These are phyloP conservation scores for Plasmodium billcollinsi DNA, from an alignment of 169 alveolate species.

Conservation along the genomic window DNA sequence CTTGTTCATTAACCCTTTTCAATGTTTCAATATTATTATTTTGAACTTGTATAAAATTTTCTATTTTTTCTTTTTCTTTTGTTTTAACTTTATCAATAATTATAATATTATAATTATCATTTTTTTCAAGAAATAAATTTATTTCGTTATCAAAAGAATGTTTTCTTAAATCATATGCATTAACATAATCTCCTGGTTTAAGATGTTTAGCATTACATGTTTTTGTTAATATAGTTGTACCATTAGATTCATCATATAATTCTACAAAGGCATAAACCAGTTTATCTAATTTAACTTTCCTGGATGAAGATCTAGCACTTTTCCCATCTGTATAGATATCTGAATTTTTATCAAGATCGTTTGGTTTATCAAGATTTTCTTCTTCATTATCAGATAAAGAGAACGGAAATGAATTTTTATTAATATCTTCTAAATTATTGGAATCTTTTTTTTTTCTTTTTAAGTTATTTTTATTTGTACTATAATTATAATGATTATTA, in stretches of 20 bases:
- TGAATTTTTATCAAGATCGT: neutral
- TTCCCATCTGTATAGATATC: slow-evolving; percentile 19
- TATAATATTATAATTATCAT: slow-evolving; percentile 60
- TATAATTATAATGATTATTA: neutral
- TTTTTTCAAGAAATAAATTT: slow-evolving; percentile 33
- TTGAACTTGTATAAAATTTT: slow-evolving; percentile 38
- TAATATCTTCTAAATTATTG: neutral
- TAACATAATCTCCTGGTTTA: slow-evolving; percentile 75
- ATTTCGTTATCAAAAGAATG: slow-evolving; percentile 59
- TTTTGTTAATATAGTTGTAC: slow-evolving; percentile 53
- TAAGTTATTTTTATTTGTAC: slow-evolving; percentile 20
- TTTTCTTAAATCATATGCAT: slow-evolving; percentile 71
- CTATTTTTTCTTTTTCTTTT: slow-evolving; percentile 54
- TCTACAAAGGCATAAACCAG: slow-evolving; percentile 69
- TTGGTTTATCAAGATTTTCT: neutral
- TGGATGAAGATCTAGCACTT: slow-evolving; percentile 60
- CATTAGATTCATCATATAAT: slow-evolving; percentile 66
- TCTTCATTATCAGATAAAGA: neutral
- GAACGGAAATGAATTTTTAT: neutral
- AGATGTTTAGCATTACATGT: slow-evolving; percentile 71
- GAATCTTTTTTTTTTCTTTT: slow-evolving; percentile 39
- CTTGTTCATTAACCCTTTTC: slow-evolving; percentile 47
- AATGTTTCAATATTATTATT: slow-evolving; percentile 69
- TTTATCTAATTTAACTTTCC: slow-evolving; percentile 66
- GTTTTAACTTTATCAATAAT: slow-evolving; percentile 70